Evolutionary conservation across 805 yeast genomes (phyloP).

Genomic region (Saccharomyces cerevisiae): DNA sequence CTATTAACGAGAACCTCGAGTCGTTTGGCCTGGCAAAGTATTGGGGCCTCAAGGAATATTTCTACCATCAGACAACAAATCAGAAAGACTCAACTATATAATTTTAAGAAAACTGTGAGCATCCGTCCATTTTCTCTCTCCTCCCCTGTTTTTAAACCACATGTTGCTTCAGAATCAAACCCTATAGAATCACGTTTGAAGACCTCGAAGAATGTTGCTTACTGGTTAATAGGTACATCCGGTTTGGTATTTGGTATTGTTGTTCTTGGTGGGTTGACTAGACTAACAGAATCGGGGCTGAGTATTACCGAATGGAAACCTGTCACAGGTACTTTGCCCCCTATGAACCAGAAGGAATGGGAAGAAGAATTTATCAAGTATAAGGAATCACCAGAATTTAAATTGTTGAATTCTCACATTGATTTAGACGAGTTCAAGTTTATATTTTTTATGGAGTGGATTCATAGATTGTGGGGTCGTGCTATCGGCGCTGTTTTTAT

Average conservation of each 20-base stretch:
- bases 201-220: slow-evolving; percentile 59
- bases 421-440: slow-evolving; percentile 89
- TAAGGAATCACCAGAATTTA: slow-evolving; percentile 81
- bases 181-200: slow-evolving; percentile 26
- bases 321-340: slow-evolving; percentile 91
- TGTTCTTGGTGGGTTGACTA: slow-evolving; percentile 89
- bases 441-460: slow-evolving; percentile 96
- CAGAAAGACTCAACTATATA: not conserved
- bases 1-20: not conserved
- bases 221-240: slow-evolving; percentile 82
- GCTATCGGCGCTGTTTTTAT: slow-evolving; percentile 78
- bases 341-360: slow-evolving; percentile 76
- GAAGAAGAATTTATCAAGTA: slow-evolving; percentile 74
- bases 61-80: not conserved
- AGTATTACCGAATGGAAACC: slow-evolving; percentile 99
- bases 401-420: slow-evolving; percentile 72
- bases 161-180: slow-evolving; percentile 16
- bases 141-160: not conserved
- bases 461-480: slow-evolving; percentile 87
- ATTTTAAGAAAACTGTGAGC: not conserved
- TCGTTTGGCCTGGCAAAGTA: not conserved
- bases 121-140: not conserved
- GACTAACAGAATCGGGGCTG: slow-evolving; percentile 91
- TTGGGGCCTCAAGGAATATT: not conserved
- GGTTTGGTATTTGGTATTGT: slow-evolving; percentile 90